Conservation (phyloP, 2,329 filamentous ascomycete genomes). For the Botrytis fragariae region DNA sequence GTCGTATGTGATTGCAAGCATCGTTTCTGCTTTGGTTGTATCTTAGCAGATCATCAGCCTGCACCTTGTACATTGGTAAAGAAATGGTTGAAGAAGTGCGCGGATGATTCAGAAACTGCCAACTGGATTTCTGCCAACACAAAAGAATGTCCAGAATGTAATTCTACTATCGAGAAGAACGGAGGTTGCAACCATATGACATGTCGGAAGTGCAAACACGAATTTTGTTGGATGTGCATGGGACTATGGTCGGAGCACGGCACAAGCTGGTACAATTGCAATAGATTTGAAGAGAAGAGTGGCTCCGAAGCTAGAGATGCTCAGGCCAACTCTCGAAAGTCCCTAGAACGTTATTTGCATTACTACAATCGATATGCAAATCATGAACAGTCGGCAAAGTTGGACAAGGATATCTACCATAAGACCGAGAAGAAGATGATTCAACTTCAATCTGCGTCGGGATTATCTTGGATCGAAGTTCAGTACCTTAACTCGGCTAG, state of each 20-base stretch:
- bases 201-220: conserved; percentile 90
- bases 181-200: conserved; percentile 98
- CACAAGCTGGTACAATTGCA: conserved; percentile 99
- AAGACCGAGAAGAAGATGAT: conserved; percentile 99
- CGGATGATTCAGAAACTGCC: conserved; percentile 95
- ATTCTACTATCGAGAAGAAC: conserved; percentile 98
- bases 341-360: conserved; percentile 92
- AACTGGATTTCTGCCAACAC: conserved; percentile 99
- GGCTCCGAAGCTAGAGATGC: conserved; percentile 86
- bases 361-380: conserved; percentile 99
- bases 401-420: conserved; percentile 92
- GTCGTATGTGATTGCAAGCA: conserved; percentile 83
- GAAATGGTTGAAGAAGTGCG: conserved; percentile 96
- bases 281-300: conserved; percentile 93
- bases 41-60: conserved; percentile 85
- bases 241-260: conserved; percentile 97
- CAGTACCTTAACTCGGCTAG: conserved; percentile 94
- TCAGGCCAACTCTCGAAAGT: conserved; percentile 86
- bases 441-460: conserved; percentile 85
- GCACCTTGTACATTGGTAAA: conserved; percentile 89
- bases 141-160: conserved; percentile 94
- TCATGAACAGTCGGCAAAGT: conserved; percentile 93
- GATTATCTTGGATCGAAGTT: conserved; percentile 98
- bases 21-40: conserved; percentile 94
- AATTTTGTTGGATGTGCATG: conserved; percentile 99